phyloP scores from a whole-genome alignment of 2,329 filamentous ascomycete genomes.

The Aureobasidium uvarum region DNA sequence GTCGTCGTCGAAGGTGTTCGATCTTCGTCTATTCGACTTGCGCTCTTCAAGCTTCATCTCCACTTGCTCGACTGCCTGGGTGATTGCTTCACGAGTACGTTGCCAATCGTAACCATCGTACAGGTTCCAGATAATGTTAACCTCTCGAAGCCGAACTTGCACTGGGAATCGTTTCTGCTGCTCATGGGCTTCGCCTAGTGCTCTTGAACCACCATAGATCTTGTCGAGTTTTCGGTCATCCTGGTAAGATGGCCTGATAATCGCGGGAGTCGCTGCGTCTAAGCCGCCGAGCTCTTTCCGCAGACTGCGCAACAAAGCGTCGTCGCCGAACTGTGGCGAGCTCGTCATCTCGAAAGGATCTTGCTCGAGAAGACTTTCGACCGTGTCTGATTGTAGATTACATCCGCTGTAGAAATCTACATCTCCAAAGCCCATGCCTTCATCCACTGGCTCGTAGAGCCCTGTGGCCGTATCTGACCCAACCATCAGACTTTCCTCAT shows the following conservation, averaged over 20 bases:
- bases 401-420: slow-evolving; percentile 30
- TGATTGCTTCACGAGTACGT: slow-evolving; percentile 79
- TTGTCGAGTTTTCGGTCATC: slow-evolving; percentile 40
- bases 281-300: slow-evolving; percentile 34
- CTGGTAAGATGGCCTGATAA: slow-evolving; percentile 36
- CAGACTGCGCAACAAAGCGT: slow-evolving; percentile 37
- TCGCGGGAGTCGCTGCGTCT: slow-evolving; percentile 29
- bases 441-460: slow-evolving; percentile 38
- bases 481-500: slow-evolving; percentile 39
- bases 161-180: slow-evolving; percentile 50
- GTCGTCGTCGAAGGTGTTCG: slow-evolving; percentile 63
- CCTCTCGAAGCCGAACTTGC: slow-evolving; percentile 74
- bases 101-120: slow-evolving; percentile 98
- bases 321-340: slow-evolving; percentile 36
- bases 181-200: slow-evolving; percentile 12
- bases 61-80: slow-evolving; percentile 82
- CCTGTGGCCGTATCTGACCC: slow-evolving; percentile 38
- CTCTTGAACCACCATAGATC: slow-evolving; percentile 29
- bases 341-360: slow-evolving; percentile 42
- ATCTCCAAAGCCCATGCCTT: slow-evolving; percentile 32
- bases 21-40: slow-evolving; percentile 56
- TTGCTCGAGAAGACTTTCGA: slow-evolving; percentile 38
- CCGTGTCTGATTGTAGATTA: slow-evolving; percentile 34
- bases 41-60: slow-evolving; percentile 79
- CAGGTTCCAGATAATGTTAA: slow-evolving; percentile 95